Percentiles rank a stretch among this genome's conserved stretches.
Evolutionary conservation across 2,329 filamentous ascomycete species (phyloP).

Genomic region (Beauveria australis): DNA sequence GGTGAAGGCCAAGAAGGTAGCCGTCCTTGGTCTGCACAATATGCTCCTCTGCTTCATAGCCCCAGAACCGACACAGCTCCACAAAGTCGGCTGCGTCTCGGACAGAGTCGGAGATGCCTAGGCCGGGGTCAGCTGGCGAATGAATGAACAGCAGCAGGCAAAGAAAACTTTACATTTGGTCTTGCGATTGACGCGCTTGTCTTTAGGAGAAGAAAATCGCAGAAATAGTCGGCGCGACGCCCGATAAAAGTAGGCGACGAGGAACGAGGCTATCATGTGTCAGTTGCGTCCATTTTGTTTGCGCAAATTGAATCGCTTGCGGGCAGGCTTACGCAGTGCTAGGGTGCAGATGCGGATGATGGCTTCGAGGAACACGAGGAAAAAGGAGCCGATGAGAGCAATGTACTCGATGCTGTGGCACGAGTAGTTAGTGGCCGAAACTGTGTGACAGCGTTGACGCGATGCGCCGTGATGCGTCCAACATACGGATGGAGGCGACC

Average conservation of each 20-base stretch:
- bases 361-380: constrained; percentile 74
- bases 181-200: constrained; percentile 57
- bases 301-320: neutral
- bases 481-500: constrained; percentile 45
- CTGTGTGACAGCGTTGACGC: constrained; percentile 1
- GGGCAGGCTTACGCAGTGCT: constrained; percentile 60
- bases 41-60: constrained; percentile 92
- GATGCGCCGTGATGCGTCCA: neutral
- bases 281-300: constrained; percentile 1
- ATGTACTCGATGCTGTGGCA: constrained; percentile 68
- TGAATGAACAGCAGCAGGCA: constrained; percentile 13
- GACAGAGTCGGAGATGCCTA: constrained; percentile 65
- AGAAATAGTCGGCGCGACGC: constrained; percentile 80
- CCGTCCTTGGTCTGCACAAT: constrained; percentile 92
- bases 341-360: constrained; percentile 80
- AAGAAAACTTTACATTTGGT: constrained; percentile 45
- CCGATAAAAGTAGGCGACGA: constrained; percentile 76
- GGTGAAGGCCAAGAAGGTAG: constrained; percentile 83
- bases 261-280: constrained; percentile 54
- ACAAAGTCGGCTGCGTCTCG: constrained; percentile 86
- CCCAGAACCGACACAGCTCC: constrained; percentile 84
- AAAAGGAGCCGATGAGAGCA: constrained; percentile 73
- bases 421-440: constrained; percentile 4
- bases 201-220: constrained; percentile 60
- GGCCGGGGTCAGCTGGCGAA: constrained; percentile 54